Evolutionary conservation across 78 protist genomes (phyloP).

Genomic region (Polysphondylium violaceum): DNA sequence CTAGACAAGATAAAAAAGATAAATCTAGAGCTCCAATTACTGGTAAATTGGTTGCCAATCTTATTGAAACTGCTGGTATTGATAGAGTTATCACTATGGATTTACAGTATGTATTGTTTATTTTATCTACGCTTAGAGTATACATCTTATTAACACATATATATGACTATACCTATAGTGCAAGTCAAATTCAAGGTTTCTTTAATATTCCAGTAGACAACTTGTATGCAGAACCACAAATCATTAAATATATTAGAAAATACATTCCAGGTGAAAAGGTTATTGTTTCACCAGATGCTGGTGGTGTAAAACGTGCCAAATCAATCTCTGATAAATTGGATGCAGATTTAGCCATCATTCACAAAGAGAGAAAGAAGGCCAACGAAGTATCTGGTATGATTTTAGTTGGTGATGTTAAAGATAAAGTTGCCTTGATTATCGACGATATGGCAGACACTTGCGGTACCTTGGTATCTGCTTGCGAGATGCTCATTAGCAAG

Average conservation of each 20-base stretch:
- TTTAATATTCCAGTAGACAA: slow-evolving; percentile 92
- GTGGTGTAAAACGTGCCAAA: slow-evolving; percentile 91
- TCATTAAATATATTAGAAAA: slow-evolving; percentile 85
- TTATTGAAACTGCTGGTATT: slow-evolving; percentile 90
- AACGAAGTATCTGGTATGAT: slow-evolving; percentile 82
- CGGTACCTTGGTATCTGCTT: slow-evolving; percentile 88
- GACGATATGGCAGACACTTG: slow-evolving; percentile 93
- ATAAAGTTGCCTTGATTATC: slow-evolving; percentile 79
- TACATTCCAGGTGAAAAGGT: slow-evolving; percentile 82
- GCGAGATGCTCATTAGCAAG: slow-evolving; percentile 72
- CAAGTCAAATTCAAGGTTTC: slow-evolving; percentile 76
- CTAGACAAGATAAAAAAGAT: slow-evolving; percentile 84
- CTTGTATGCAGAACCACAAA: slow-evolving; percentile 87
- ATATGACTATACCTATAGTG: slow-evolving; percentile 21
- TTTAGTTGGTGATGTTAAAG: slow-evolving; percentile 88
- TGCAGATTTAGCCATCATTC: slow-evolving; percentile 89
- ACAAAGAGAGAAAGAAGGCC: slow-evolving; percentile 91
- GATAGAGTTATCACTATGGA: slow-evolving; percentile 93
- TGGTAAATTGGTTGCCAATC: slow-evolving; percentile 91
- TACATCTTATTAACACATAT: neutral
- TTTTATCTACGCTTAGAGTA: neutral
- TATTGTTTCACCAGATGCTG: slow-evolving; percentile 93
- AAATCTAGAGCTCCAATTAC: slow-evolving; percentile 92
- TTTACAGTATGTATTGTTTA: slow-evolving; percentile 83
- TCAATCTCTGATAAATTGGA: slow-evolving; percentile 87